Evolutionary conservation across 2,329 filamentous ascomycete genomes (phyloP), one percentile per base, ranked within the genome.

Genomic region (Taxawa tesnikishii): DNA sequence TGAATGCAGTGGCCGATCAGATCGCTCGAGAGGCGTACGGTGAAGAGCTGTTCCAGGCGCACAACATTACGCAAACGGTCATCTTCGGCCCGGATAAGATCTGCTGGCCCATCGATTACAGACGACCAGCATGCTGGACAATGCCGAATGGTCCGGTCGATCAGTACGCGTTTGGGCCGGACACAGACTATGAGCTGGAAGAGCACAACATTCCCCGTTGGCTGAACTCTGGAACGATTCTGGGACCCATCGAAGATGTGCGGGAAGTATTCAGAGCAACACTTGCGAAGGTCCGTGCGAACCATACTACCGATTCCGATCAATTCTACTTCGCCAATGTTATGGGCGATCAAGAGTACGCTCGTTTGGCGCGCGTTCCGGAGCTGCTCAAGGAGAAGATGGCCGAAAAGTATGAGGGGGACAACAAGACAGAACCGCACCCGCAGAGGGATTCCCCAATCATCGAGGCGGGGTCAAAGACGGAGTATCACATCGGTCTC

Each of bases 281-380:
- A 4, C 38, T 63, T 18, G 38, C 47, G 23, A 54, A 54, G 12
- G 54, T 60, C 11, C 45, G 44, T 41, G 51, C 37, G 36, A 54
- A 49, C 39, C 49, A 43, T 23, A 37, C 32, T 10, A 43, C 44
- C 11, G 49, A 53, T 16, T 48, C 44, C 5, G 63, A 68, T 40
- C 58, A 67, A 42, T 51, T 57, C 37, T 59, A 62, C n/a, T 58
- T 73, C 32, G 57, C 63, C 4, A 59, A 65, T 35, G 60, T 73
- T 25, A 71, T 62, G 34, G 66, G 62, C 14, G 58, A 64, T 27
- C 69, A 73, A 44, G 68, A 72, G 45, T 62, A 62, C 29, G 45
- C 62, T 27, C 55, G 68, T 19, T 56, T 67, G 33, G 40, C 58
- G 15, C 21, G 51, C 54, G 40, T 50, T 55, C 36, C 52, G 43